These are phyloP conservation scores for Botrytis paeoniae DNA, from an alignment of 2,329 filamentous ascomycete species.

Conservation along the genomic window DNA sequence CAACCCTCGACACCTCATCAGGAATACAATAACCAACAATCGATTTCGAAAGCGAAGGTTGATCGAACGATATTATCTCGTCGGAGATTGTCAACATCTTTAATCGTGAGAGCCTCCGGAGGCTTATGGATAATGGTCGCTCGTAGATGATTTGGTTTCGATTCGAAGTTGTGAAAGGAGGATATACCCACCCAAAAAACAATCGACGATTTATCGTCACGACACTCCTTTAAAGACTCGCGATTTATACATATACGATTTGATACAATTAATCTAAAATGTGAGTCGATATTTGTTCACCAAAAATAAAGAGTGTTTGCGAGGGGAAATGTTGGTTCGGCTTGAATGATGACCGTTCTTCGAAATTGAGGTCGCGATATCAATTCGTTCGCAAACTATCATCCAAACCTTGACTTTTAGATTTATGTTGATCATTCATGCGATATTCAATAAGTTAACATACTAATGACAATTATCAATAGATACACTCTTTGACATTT, in stretches of 20 bases:
- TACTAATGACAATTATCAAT: slow-evolving; percentile 28
- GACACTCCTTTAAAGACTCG: slow-evolving; percentile 38
- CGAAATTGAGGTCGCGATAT: slow-evolving; percentile 20
- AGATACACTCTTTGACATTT: slow-evolving; percentile 51
- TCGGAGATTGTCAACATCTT: slow-evolving; percentile 23
- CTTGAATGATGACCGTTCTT: background rate
- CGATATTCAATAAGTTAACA: slow-evolving; percentile 22
- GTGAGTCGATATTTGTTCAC: slow-evolving; percentile 32
- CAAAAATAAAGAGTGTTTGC: background rate
- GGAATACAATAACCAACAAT: background rate
- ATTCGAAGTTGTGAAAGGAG: slow-evolving; percentile 30
- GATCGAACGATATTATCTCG: slow-evolving; percentile 22
- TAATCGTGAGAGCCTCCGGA: slow-evolving; percentile 34
- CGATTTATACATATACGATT: slow-evolving; percentile 21
- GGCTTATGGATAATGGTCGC: slow-evolving; percentile 37
- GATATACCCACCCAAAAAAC: slow-evolving; percentile 20
- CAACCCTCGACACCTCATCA: slow-evolving; percentile 17
- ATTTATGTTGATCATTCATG: slow-evolving; percentile 33
- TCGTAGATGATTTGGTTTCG: slow-evolving; percentile 32
- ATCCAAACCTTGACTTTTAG: background rate
- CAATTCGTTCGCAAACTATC: slow-evolving; percentile 25
- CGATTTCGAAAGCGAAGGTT: slow-evolving; percentile 25
- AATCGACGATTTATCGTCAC: slow-evolving; percentile 39
- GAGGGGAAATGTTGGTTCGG: background rate
- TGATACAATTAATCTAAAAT: slow-evolving; percentile 20